Evolutionary conservation across 805 yeast species (phyloP).

Genomic region (Lipomyces anomalus): DNA sequence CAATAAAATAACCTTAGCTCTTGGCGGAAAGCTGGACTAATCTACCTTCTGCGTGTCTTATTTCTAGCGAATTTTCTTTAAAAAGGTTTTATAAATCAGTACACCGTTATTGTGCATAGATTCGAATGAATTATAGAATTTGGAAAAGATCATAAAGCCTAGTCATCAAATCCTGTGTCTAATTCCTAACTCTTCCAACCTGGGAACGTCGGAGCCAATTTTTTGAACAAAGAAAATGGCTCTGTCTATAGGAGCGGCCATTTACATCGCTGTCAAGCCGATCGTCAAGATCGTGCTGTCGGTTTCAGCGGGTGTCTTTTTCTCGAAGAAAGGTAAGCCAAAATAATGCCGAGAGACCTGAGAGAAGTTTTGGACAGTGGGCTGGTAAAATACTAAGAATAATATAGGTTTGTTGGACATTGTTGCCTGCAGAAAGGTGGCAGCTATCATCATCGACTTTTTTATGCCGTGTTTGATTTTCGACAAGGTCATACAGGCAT

Average conservation of each 20-base stretch:
- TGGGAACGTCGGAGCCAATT: no score
- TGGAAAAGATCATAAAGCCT: no score
- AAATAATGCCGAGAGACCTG: conserved; percentile 37
- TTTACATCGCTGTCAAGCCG: conserved; percentile 80
- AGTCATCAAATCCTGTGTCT: no score
- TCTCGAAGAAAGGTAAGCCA: conserved; percentile 59
- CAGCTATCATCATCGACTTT: conserved; percentile 61
- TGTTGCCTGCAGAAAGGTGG: conserved; percentile 51
- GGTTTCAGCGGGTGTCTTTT: conserved; percentile 56
- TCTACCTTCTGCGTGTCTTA: no score
- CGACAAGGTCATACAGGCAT: conserved; percentile 60
- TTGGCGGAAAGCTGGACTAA: no score
- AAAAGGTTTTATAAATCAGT: no score
- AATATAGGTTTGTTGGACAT: conserved; percentile 16
- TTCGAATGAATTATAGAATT: no score
- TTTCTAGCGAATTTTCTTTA: no score
- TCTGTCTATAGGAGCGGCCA: conserved; percentile 51
- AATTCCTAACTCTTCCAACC: no score
- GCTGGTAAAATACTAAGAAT: not conserved
- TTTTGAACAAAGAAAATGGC: conserved; percentile 6
- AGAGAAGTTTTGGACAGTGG: no score
- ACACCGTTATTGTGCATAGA: no score
- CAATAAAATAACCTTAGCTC: no score
- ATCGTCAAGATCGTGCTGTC: conserved; percentile 74
- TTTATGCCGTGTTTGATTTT: conserved; percentile 73